Conservation (phyloP, 2,329 filamentous ascomycete genomes). For the Aspergillus quadrilineatus region DNA sequence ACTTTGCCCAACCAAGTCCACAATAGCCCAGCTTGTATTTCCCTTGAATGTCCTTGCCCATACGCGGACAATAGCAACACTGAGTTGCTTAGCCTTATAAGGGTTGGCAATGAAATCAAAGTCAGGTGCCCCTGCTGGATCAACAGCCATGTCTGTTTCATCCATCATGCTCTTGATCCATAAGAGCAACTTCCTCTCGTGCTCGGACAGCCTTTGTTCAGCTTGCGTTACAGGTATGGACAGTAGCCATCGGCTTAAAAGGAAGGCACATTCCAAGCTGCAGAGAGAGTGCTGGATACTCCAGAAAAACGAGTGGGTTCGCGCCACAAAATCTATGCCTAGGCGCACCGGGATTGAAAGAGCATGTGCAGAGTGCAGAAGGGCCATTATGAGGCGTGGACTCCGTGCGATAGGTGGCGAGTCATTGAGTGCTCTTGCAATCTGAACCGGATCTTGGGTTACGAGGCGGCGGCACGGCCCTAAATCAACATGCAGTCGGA, state of each 20-base stretch:
- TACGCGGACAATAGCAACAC: slow-evolving; percentile 49
- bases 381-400: slow-evolving; percentile 49
- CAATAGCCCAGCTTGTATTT: slow-evolving; percentile 51
- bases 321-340: slow-evolving; percentile 54
- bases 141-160: slow-evolving; percentile 49
- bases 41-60: slow-evolving; percentile 49
- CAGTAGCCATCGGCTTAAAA: slow-evolving; percentile 48
- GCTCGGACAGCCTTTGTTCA: slow-evolving; percentile 46
- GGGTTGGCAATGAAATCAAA: slow-evolving; percentile 45
- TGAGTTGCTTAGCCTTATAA: slow-evolving; percentile 46
- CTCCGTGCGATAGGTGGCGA: slow-evolving; percentile 46
- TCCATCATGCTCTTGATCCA: slow-evolving; percentile 53
- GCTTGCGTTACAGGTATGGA: slow-evolving; percentile 44
- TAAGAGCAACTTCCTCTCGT: slow-evolving; percentile 47
- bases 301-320: slow-evolving; percentile 56
- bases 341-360: slow-evolving; percentile 55
- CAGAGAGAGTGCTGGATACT: slow-evolving; percentile 56
- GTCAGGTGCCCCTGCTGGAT: slow-evolving; percentile 39
- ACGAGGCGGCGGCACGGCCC: slow-evolving; percentile 49
- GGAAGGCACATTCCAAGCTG: slow-evolving; percentile 54
- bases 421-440: slow-evolving; percentile 47
- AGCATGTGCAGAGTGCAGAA: slow-evolving; percentile 55
- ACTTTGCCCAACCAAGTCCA: slow-evolving; percentile 47
- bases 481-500: slow-evolving; percentile 49
- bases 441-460: slow-evolving; percentile 47